Conservation (phyloP, 176 grass and related monocot species). For the Aegilops umbellulata region DNA sequence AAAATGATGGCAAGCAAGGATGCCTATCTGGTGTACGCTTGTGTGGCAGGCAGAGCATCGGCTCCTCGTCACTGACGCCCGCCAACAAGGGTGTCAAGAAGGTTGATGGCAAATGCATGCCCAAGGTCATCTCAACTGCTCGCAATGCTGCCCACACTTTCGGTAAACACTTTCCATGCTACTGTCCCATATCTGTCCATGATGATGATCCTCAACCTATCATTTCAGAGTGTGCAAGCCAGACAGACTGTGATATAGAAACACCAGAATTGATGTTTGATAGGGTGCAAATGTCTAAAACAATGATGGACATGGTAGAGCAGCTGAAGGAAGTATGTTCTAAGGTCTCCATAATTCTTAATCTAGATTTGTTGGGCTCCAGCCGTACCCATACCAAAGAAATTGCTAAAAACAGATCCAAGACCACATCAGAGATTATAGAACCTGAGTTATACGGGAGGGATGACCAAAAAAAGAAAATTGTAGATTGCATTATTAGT, state of each 20-base stretch:
- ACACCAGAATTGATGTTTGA: not conserved
- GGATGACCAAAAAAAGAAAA: no score
- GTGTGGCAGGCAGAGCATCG: not conserved
- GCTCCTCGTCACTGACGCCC: not conserved
- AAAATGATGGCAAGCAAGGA: not conserved
- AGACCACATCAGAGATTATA: no score
- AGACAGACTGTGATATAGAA: not conserved
- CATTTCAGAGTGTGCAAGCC: no score
- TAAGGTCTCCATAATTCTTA: not conserved
- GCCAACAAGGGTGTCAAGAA: not conserved
- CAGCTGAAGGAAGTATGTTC: not conserved
- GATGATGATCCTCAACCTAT: no score
- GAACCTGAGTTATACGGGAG: no score
- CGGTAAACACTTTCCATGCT: not conserved
- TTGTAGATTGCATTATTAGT: no score
- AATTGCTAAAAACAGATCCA: no score
- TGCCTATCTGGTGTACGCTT: not conserved
- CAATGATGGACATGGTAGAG: not conserved
- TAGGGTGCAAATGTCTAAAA: not conserved
- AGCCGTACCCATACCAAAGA: no score
- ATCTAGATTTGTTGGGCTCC: no score
- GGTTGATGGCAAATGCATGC: not conserved
- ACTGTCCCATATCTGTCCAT: not conserved
- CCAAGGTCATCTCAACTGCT: not conserved
- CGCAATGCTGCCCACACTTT: not conserved